Conservation (phyloP, 345 rosid species). For the Eucalyptus camaldulensis region DNA sequence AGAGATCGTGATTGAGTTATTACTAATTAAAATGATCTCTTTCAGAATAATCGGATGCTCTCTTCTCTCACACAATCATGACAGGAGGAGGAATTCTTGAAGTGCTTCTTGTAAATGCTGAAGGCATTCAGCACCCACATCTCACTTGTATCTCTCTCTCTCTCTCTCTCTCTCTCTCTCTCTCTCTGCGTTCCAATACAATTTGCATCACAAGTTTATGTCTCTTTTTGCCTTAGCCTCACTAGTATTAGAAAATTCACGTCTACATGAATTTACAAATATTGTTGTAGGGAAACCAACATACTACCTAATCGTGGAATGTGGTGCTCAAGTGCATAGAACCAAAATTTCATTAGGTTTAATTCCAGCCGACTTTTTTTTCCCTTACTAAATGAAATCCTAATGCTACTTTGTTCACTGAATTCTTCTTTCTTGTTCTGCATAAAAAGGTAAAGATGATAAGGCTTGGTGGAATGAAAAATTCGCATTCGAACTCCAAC, state of each 20-base stretch:
- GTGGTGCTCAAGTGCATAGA: constrained; percentile 45
- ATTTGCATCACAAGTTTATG: not conserved
- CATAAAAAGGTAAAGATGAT: constrained; percentile 25
- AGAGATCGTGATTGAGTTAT: not conserved
- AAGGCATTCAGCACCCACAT: constrained; percentile 66
- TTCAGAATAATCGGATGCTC: not conserved
- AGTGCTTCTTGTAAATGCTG: constrained; percentile 70
- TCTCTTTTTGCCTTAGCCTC: not conserved
- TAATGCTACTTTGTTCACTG: not conserved
- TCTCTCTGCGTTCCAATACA: not conserved
- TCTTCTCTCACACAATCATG: constrained; percentile 5
- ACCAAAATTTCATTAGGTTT: constrained; percentile 71
- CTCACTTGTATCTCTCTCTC: constrained; percentile 29
- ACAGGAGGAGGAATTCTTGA: constrained; percentile 53
- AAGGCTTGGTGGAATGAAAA: constrained; percentile 81
- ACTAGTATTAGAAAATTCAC: not conserved
- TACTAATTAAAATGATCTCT: not conserved
- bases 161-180: not conserved
- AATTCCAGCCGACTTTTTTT: not conserved
- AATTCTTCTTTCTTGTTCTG: not conserved
- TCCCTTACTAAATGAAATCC: not conserved
- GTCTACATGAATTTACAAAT: not conserved
- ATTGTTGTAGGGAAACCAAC: constrained; percentile 37
- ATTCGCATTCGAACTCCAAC: constrained; percentile 43
- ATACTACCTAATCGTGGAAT: constrained; percentile 46